Percentiles rank a stretch among this genome's conserved stretches.
Evolutionary conservation across 306 rosid species (phyloP).

Genomic region (Herpetospermum pedunculosum): DNA sequence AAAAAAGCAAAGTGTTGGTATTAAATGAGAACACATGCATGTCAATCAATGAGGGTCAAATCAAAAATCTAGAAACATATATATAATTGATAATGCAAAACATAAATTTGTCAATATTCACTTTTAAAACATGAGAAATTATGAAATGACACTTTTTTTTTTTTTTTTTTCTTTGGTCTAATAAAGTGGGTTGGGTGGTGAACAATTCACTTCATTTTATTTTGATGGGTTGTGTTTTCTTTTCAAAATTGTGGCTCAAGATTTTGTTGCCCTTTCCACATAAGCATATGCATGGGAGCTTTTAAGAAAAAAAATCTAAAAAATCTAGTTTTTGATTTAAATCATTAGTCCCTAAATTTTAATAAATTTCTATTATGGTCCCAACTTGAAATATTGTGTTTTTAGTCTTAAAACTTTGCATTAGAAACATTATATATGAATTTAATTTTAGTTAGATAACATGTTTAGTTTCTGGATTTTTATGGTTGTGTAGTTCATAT

Average conservation of each 20-base stretch:
- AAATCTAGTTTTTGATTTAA: too few species aligned
- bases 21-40: conserved; percentile 4
- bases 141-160: background rate
- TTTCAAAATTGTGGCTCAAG: background rate
- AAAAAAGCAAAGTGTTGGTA: background rate
- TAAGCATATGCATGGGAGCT: background rate
- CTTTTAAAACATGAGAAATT: background rate
- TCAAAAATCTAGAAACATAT: background rate
- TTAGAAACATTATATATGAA: too few species aligned
- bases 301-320: too few species aligned
- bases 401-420: background rate
- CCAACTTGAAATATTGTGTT: too few species aligned
- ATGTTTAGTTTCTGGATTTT: too few species aligned
- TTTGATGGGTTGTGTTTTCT: background rate
- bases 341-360: background rate
- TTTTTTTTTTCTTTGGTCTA: background rate
- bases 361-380: background rate
- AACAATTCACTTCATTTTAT: background rate
- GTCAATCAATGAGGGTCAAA: background rate
- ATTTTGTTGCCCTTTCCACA: background rate
- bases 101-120: background rate
- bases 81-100: background rate
- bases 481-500: too few species aligned
- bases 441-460: too few species aligned
- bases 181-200: background rate